These are phyloP conservation scores for Wickerhamomyces rabaulensis DNA, from an alignment of 805 yeast genomes.

Conservation along the genomic window DNA sequence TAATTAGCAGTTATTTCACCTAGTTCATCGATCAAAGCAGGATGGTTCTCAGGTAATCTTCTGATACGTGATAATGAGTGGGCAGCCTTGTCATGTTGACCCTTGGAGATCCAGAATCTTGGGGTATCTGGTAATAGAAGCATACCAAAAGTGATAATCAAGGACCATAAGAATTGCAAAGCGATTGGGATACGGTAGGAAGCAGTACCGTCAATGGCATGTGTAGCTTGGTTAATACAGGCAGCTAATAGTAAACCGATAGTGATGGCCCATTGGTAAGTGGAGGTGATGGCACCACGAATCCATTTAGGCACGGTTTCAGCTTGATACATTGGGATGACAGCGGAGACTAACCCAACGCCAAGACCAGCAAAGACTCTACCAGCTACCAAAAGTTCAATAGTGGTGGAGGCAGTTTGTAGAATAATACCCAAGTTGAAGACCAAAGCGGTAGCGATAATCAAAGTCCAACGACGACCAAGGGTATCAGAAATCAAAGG, in stretches of 20 bases:
- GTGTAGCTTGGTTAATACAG: conserved; percentile 65
- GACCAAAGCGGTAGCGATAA: conserved; percentile 37
- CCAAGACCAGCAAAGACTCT: conserved; percentile 68
- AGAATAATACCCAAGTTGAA: conserved; percentile 51
- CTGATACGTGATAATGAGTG: conserved; percentile 50
- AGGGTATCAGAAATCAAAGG: conserved; percentile 50
- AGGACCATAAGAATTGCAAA: conserved; percentile 67
- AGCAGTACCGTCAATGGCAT: conserved; percentile 44
- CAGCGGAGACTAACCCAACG: conserved; percentile 68
- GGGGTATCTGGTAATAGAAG: conserved; percentile 73
- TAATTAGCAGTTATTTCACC: conserved; percentile 44
- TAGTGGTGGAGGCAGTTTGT: conserved; percentile 41
- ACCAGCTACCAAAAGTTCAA: conserved; percentile 56
- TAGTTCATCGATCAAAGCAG: conserved; percentile 39
- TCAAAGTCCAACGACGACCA: conserved; percentile 51
- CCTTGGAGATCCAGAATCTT: conserved; percentile 57
- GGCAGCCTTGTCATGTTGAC: conserved; percentile 51
- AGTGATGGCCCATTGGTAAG: conserved; percentile 70
- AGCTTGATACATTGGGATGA: conserved; percentile 72
- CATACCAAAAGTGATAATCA: conserved; percentile 56
- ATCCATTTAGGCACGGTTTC: conserved; percentile 77
- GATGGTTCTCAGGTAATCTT: conserved; percentile 40
- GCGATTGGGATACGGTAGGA: conserved; percentile 74
- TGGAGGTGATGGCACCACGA: conserved; percentile 71
- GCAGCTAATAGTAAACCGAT: conserved; percentile 70